Evolutionary conservation across 768 basidiomycete species (phyloP).

Genomic region (Rhizopogon rudus): DNA sequence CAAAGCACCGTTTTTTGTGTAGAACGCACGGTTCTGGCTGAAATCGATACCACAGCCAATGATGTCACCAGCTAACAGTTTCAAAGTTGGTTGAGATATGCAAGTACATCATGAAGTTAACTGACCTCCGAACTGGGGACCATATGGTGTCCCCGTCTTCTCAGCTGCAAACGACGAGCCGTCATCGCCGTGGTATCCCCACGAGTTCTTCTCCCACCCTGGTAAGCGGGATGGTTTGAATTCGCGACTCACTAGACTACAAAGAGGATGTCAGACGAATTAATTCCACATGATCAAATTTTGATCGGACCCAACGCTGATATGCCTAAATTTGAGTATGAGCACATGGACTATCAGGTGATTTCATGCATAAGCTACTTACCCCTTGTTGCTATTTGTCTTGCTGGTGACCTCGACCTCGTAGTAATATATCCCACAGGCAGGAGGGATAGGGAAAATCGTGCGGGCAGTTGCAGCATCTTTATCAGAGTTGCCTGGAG

Average conservation of each 20-base stretch:
- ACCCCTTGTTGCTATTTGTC: conserved; percentile 79
- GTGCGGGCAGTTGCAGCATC: conserved; percentile 86
- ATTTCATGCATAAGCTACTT: conserved; percentile 17
- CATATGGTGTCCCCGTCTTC: conserved; percentile 67
- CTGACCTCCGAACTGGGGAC: conserved; percentile 78
- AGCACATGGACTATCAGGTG: conserved; percentile 10
- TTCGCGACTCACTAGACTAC: conserved; percentile 61
- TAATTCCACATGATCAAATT: background rate
- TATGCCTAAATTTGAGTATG: conserved; percentile 44
- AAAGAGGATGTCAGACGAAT: conserved; percentile 7
- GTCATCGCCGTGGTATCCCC: conserved; percentile 94
- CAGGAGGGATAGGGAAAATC: conserved; percentile 69
- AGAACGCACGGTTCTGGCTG: conserved; percentile 73
- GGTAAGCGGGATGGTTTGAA: conserved; percentile 73
- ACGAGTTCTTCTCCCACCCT: conserved; percentile 81
- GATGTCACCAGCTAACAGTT: conserved; percentile 65
- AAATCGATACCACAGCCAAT: conserved; percentile 95
- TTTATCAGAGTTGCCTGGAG: conserved; percentile 57
- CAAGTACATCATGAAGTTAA: conserved; percentile 6
- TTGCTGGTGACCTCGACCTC: conserved; percentile 84
- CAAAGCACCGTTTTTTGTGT: conserved; percentile 80
- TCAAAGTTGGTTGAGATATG: conserved; percentile 4
- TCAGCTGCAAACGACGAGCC: conserved; percentile 74
- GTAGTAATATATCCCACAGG: conserved; percentile 92
- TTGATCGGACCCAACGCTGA: conserved; percentile 68